Conservation (phyloP, 768 basidiomycete genomes). For the Mycena latifolia region DNA sequence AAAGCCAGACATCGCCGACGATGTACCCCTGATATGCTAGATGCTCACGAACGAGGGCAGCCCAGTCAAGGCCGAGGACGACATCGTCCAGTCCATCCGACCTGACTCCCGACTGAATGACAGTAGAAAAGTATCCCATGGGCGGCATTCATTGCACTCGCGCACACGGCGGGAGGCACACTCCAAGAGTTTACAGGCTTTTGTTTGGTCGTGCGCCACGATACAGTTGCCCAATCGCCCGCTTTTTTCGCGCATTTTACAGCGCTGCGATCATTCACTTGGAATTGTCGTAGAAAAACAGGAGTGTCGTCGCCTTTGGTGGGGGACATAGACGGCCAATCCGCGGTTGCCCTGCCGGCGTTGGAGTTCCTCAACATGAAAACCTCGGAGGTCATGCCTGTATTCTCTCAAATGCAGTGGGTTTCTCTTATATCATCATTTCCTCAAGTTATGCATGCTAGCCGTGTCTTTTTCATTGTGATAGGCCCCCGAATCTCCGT, state of each 20-base stretch:
- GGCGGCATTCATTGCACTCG: neutral
- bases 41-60: no score
- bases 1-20: no score
- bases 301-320: no score
- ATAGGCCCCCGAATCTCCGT: slow-evolving; percentile 5
- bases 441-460: no score
- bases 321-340: neutral
- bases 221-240: neutral
- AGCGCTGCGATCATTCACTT: neutral
- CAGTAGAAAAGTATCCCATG: no score
- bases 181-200: slow-evolving; percentile 6
- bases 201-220: neutral
- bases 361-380: neutral
- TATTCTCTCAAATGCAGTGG: slow-evolving; percentile 1
- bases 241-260: neutral
- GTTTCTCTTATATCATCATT: no score
- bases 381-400: neutral
- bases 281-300: no score
- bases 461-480: neutral
- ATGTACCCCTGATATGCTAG: no score
- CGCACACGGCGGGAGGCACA: neutral
- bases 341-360: neutral
- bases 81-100: no score
- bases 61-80: no score
- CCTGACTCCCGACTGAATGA: no score